Conservation (phyloP, 192 early-diverging fungal genomes). For the Backusella australiensis region DNA sequence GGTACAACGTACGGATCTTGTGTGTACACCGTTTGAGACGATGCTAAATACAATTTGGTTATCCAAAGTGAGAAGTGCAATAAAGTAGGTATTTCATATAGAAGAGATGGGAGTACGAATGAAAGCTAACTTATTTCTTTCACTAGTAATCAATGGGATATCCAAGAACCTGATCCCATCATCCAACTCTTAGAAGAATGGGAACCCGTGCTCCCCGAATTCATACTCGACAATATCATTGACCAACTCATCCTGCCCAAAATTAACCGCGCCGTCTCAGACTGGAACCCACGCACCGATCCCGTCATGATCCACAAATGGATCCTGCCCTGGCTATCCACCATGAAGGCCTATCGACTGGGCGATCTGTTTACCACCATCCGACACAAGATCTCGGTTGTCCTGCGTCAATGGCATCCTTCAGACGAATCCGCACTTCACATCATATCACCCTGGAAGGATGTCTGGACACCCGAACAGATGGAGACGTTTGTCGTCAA, state of each 20-base stretch:
- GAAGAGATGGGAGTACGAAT: too few species aligned
- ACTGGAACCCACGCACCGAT: constrained; percentile 60
- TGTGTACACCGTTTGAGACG: constrained; percentile 73
- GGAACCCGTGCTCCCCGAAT: constrained; percentile 64
- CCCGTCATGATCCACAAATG: constrained; percentile 66
- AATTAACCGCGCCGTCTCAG: constrained; percentile 55
- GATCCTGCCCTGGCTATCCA: constrained; percentile 82
- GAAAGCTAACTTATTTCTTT: neutral
- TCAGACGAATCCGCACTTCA: constrained; percentile 49
- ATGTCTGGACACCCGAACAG: constrained; percentile 51
- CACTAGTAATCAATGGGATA: constrained; percentile 69
- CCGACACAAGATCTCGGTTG: constrained; percentile 57
- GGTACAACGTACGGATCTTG: neutral
- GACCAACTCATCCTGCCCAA: constrained; percentile 83
- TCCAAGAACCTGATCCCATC: constrained; percentile 61
- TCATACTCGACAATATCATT: constrained; percentile 72
- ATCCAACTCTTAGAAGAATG: constrained; percentile 71
- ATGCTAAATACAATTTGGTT: constrained; percentile 80
- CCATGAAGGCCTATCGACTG: constrained; percentile 50
- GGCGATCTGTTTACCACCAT: constrained; percentile 52
- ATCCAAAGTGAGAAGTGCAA: constrained; percentile 67
- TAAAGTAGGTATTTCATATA: constrained; percentile 58
- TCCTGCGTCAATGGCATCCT: constrained; percentile 65
- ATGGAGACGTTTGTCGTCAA: constrained; percentile 61
- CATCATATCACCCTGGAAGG: constrained; percentile 61